Percentiles rank a stretch among this genome's conserved stretches.
Evolutionary conservation across 2,329 filamentous ascomycete genomes (phyloP).

Genomic region (Sordariomycetes sp.): DNA sequence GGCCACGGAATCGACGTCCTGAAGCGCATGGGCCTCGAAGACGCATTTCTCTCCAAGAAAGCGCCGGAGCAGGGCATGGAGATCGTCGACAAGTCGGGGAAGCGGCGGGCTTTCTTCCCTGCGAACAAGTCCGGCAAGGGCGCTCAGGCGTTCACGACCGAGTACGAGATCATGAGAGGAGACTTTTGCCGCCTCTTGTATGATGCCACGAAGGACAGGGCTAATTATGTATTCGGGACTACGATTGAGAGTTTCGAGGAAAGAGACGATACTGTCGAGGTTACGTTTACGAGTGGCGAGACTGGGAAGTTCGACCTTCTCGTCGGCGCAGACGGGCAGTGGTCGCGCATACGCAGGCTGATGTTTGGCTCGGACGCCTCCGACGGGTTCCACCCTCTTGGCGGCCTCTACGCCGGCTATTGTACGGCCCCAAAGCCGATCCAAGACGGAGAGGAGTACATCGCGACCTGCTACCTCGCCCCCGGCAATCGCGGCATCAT

Average conservation of each 20-base stretch:
- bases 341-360: slow-evolving; percentile 33
- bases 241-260: slow-evolving; percentile 18
- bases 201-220: slow-evolving; percentile 14
- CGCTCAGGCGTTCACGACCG: slow-evolving; percentile 27
- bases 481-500: slow-evolving; percentile 24
- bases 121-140: slow-evolving; percentile 23
- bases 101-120: slow-evolving; percentile 24
- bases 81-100: slow-evolving; percentile 28
- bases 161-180: slow-evolving; percentile 45
- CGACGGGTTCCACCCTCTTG: slow-evolving; percentile 15
- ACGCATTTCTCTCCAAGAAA: slow-evolving; percentile 26
- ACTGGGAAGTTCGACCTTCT: slow-evolving; percentile 36
- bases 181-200: slow-evolving; percentile 35
- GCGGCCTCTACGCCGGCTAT: slow-evolving; percentile 16
- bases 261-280: slow-evolving; percentile 19
- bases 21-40: slow-evolving; percentile 37
- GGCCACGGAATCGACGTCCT: slow-evolving; percentile 38
- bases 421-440: slow-evolving; percentile 20
- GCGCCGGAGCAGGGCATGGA: slow-evolving; percentile 35
- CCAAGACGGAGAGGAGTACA: slow-evolving; percentile 19
- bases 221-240: slow-evolving; percentile 16
- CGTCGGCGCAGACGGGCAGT: slow-evolving; percentile 44
- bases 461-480: slow-evolving; percentile 24
- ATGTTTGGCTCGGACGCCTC: slow-evolving; percentile 19
- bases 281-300: slow-evolving; percentile 30